phyloP scores from a whole-genome alignment of 108 stramenopile genomes.

The Craspedostauros australis region DNA sequence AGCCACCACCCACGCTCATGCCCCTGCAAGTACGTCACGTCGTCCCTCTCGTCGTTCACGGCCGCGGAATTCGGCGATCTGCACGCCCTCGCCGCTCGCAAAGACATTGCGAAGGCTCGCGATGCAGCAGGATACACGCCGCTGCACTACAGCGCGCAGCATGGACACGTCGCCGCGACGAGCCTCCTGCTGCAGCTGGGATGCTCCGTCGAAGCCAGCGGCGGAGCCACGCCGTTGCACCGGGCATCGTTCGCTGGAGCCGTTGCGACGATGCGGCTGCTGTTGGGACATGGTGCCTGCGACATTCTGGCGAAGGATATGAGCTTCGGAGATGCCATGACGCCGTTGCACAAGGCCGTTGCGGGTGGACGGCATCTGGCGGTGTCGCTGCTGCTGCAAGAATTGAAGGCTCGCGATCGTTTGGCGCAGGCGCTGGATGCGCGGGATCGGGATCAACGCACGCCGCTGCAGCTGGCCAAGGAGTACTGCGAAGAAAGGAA shows the following conservation, averaged over 20 bases:
- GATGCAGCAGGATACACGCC: slow-evolving; percentile 43
- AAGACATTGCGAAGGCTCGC: not conserved
- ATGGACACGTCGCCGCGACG: slow-evolving; percentile 68
- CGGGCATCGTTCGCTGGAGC: slow-evolving; percentile 80
- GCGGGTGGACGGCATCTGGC: slow-evolving; percentile 76
- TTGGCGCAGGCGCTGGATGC: slow-evolving; percentile 17
- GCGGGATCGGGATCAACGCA: slow-evolving; percentile 17
- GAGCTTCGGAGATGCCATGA: slow-evolving; percentile 68
- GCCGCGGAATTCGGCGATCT: slow-evolving; percentile 81
- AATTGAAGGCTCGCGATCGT: slow-evolving; percentile 11
- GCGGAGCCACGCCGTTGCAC: slow-evolving; percentile 72
- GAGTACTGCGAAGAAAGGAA: slow-evolving; percentile 12
- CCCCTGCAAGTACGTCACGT: slow-evolving; percentile 57
- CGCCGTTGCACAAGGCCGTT: slow-evolving; percentile 81
- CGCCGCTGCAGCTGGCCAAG: slow-evolving; percentile 51
- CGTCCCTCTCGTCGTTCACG: slow-evolving; percentile 69
- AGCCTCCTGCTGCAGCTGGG: slow-evolving; percentile 47
- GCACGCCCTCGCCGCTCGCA: slow-evolving; percentile 22
- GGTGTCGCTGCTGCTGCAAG: slow-evolving; percentile 54
- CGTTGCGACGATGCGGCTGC: slow-evolving; percentile 58
- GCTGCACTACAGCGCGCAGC: slow-evolving; percentile 70
- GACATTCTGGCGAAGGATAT: slow-evolving; percentile 57
- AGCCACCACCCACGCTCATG: slow-evolving; percentile 18
- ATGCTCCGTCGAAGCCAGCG: slow-evolving; percentile 27
- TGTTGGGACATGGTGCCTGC: slow-evolving; percentile 28